Conservation (phyloP, 129 eudicot species). For the Chrysanthemum makinoi region DNA sequence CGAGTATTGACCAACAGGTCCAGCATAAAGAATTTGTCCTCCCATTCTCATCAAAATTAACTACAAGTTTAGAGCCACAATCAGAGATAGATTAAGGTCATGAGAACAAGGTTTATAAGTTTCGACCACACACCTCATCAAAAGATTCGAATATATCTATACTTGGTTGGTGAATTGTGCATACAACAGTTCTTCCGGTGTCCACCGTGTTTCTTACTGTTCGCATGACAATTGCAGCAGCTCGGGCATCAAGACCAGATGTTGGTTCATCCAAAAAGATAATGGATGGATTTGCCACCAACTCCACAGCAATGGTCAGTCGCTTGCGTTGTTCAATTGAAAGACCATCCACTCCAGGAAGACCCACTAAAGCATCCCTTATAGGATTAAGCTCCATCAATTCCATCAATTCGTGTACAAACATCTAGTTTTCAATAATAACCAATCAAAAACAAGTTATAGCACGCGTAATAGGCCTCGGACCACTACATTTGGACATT, state of each 20-base stretch:
- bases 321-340: conserved; percentile 33
- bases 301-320: conserved; percentile 31
- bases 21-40: conserved; percentile 72
- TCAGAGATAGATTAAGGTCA: background rate
- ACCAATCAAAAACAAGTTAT: no score
- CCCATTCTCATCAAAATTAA: conserved; percentile 81
- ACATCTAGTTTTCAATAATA: conserved; percentile 11
- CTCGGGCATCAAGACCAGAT: conserved; percentile 38
- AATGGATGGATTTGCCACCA: conserved; percentile 36
- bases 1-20: conserved; percentile 68
- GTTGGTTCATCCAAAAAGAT: conserved; percentile 37
- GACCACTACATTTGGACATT: no score
- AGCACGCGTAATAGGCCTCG: no score
- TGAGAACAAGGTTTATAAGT: background rate
- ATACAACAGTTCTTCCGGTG: conserved; percentile 38
- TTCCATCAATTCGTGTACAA: conserved; percentile 29
- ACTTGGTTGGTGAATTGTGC: conserved; percentile 42
- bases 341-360: conserved; percentile 35
- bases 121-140: conserved; percentile 18
- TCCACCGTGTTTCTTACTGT: conserved; percentile 34
- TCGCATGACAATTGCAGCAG: conserved; percentile 38
- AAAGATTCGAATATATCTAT: conserved; percentile 36
- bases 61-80: conserved; percentile 27
- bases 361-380: conserved; percentile 28
- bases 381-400: conserved; percentile 32